Percentiles rank a stretch among this genome's conserved stretches.
phyloP scores from a whole-genome alignment of 768 basidiomycete genomes.

The Multifurca ochricompacta region DNA sequence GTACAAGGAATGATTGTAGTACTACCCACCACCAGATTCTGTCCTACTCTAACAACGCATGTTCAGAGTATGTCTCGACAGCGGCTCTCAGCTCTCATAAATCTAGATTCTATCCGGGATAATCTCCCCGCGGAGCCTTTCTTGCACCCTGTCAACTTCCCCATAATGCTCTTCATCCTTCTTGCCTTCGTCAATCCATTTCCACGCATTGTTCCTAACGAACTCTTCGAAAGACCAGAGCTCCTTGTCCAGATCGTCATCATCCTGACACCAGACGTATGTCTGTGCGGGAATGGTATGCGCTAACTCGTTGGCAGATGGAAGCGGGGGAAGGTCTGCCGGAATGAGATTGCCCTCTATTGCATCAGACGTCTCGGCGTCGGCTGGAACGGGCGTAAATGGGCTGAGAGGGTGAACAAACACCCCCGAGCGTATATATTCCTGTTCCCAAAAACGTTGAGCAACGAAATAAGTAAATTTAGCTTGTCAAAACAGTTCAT shows the following conservation, averaged over 20 bases:
- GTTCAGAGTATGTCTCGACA: neutral
- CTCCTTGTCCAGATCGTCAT: conserved; percentile 40
- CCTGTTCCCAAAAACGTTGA: conserved; percentile 35
- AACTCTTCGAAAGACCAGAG: conserved; percentile 85
- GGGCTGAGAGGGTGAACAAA: conserved; percentile 48
- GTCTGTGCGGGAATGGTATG: conserved; percentile 47
- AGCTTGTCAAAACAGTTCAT: no score
- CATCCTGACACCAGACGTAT: conserved; percentile 55
- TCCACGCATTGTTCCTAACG: conserved; percentile 63
- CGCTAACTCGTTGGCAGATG: conserved; percentile 29
- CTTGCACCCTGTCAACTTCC: conserved; percentile 46
- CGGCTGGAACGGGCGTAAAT: conserved; percentile 27
- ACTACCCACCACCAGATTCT: neutral
- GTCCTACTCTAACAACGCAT: neutral
- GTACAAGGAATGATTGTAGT: neutral
- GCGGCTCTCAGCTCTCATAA: neutral
- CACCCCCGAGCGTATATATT: conserved; percentile 58
- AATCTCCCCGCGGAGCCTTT: conserved; percentile 2
- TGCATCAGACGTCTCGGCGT: neutral
- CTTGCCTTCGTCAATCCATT: conserved; percentile 54
- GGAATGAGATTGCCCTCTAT: conserved; percentile 33
- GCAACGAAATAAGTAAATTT: neutral
- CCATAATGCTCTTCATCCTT: conserved; percentile 34
- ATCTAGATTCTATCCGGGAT: neutral
- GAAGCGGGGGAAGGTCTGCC: conserved; percentile 36